Conservation (phyloP, 1,139 yeast species). For the Suhomyces wounanorum region DNA sequence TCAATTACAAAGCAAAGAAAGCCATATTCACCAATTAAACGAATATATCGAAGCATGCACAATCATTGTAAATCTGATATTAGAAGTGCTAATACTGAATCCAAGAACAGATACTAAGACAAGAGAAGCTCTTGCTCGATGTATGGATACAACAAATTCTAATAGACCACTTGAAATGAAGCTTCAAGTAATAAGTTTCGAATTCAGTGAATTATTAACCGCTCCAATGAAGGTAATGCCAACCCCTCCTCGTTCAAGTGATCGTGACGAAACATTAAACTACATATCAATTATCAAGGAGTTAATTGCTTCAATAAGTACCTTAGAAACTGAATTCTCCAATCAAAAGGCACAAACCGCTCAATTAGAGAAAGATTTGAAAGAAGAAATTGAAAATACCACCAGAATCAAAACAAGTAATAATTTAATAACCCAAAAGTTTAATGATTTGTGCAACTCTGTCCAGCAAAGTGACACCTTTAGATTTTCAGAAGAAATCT, state of each 20-base stretch:
- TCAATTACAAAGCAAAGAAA: conserved; percentile 32
- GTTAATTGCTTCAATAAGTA: conserved; percentile 19
- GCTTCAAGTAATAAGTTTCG: conserved; percentile 28
- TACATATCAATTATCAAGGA: conserved; percentile 22
- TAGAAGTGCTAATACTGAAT: conserved; percentile 25
- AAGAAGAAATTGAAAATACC: conserved; percentile 27
- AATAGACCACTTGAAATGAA: conserved; percentile 26
- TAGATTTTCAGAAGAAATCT: conserved; percentile 15
- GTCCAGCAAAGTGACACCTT: conserved; percentile 15
- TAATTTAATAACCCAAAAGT: conserved; percentile 22
- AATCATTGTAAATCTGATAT: conserved; percentile 25
- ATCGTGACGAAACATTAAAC: conserved; percentile 19
- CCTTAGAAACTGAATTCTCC: conserved; percentile 26
- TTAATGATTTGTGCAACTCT: conserved; percentile 20
- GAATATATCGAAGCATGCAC: conserved; percentile 21
- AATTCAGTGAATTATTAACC: conserved; percentile 19
- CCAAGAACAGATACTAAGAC: conserved; percentile 22
- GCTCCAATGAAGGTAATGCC: conserved; percentile 14
- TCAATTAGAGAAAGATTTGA: conserved; percentile 26
- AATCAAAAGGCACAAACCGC: conserved; percentile 26
- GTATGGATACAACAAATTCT: conserved; percentile 17
- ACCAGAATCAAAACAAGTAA: conserved; percentile 23
- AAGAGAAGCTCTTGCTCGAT: conserved; percentile 21
- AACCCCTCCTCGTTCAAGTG: conserved; percentile 20
- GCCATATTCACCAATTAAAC: conserved; percentile 19